Evolutionary conservation across 1,139 yeast genomes (phyloP), one percentile per base, ranked within the genome.

Genomic region (Yamadazyma aaseri): DNA sequence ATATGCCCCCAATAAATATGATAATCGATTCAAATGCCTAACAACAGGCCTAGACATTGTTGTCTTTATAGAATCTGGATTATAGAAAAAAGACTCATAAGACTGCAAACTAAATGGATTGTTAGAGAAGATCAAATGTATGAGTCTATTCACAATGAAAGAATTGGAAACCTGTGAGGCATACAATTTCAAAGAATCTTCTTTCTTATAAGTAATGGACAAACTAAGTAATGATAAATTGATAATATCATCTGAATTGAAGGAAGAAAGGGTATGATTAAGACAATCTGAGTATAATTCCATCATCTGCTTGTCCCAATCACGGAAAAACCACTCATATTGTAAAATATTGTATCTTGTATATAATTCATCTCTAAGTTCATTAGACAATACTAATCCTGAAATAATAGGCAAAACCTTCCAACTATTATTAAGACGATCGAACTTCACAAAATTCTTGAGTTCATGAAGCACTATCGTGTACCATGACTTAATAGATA

Each of bases 371-470:
- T 67, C 64, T 40, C 74, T 51, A 28, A 65, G 43, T 1, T 58
- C 56, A 34, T 57, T 60, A 0, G 81, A 64, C 11, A 75, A 50
- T 13, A 66, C 39, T 15, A 81, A 50, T 0, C 89, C 90, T 0
- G 80, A 57, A 9, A 80, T 51, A 1, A 80, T 57, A 0, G 86
- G 81, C 11, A 76, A 42, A 2, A 71, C 71, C 48, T 76, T 76
- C 86, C 86, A 79, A 36, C 70, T 48, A 40, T 69, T 70, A 2
- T 39, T 46, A 2, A 37, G 24, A 0, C 60, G 63, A 36, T 64
- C 51, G 42, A 41, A 65, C 6, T 33, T 36, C 5, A 50, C 65
- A 42, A 69, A 69, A 35, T 58, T 54, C 27, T 41, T 41, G 26
- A 74, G 39, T 32, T 74, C 73, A 16, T 58, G 55, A 23, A 63